These are phyloP conservation scores for Ziziphus jujuba DNA, from an alignment of 306 rosid genomes.

Conservation along the genomic window DNA sequence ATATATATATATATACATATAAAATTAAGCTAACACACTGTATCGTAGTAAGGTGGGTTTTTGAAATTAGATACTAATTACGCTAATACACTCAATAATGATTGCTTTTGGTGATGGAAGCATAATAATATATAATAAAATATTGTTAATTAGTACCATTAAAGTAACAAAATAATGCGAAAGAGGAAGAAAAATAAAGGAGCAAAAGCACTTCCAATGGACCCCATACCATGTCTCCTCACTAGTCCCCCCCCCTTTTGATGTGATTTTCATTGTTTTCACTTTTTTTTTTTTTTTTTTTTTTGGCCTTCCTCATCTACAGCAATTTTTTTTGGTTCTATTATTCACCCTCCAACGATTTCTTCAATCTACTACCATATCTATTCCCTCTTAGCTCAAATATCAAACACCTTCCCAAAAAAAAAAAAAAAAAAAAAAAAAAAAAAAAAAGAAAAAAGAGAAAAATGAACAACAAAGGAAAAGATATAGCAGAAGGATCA, in stretches of 20 bases:
- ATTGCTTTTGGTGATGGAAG: constrained; percentile 40
- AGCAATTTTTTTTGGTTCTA: constrained; percentile 9
- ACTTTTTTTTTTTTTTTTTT: constrained; percentile 20
- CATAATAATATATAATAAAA: constrained; percentile 25
- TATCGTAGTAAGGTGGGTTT: no score
- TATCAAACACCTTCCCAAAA: no score
- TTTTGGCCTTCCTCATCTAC: constrained; percentile 15
- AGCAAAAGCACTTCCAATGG: constrained; percentile 46
- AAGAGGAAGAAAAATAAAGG: constrained; percentile 41
- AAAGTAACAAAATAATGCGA: constrained; percentile 47
- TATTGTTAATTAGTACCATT: constrained; percentile 46
- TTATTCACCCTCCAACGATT: background rate
- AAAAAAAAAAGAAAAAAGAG: no score
- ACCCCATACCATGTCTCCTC: constrained; percentile 63
- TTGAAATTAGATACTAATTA: background rate
- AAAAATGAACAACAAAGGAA: constrained; percentile 40
- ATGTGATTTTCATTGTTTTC: constrained; percentile 34
- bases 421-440: no score
- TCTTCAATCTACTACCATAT: no score
- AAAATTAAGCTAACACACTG: no score
- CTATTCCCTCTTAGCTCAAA: no score
- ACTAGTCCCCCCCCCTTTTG: constrained; percentile 33
- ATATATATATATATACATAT: no score
- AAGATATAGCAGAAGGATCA: constrained; percentile 51
- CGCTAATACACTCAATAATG: constrained; percentile 33